phyloP scores from a whole-genome alignment of 441 rosid species.

The Arabidopsis lyrata region DNA sequence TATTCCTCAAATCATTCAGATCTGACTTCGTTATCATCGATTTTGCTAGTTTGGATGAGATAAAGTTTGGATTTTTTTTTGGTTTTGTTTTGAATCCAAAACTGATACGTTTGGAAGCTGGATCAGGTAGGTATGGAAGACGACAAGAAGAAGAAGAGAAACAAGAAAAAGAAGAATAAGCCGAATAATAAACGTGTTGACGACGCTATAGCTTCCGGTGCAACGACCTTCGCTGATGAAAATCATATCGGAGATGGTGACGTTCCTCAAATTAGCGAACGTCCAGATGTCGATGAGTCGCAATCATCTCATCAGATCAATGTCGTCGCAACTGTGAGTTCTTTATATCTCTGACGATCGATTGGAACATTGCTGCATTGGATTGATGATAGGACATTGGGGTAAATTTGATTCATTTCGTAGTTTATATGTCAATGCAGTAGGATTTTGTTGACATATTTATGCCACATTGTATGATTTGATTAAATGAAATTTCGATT shows the following conservation, averaged over 20 bases:
- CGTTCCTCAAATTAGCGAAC: slow-evolving; percentile 38
- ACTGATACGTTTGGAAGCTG: slow-evolving; percentile 22
- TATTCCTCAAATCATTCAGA: slow-evolving; percentile 21
- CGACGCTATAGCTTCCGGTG: slow-evolving; percentile 33
- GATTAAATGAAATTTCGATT: slow-evolving; percentile 4
- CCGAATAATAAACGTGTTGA: slow-evolving; percentile 49
- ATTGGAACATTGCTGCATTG: not conserved
- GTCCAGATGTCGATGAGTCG: slow-evolving; percentile 26
- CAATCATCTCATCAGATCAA: slow-evolving; percentile 43
- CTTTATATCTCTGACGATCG: slow-evolving; percentile 5
- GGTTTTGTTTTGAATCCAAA: not conserved
- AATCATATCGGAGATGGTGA: slow-evolving; percentile 40
- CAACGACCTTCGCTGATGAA: slow-evolving; percentile 30
- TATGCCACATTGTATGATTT: slow-evolving; percentile 13
- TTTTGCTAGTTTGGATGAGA: slow-evolving; percentile 16
- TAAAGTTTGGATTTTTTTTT: not conserved
- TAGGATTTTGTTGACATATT: slow-evolving; percentile 9
- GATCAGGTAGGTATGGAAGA: slow-evolving; percentile 54
- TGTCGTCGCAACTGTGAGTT: slow-evolving; percentile 53
- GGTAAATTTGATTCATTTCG: not conserved
- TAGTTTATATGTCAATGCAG: not conserved
- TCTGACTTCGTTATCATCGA: slow-evolving; percentile 26
- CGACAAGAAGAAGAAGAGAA: slow-evolving; percentile 65
- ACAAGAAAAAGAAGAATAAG: slow-evolving; percentile 66
- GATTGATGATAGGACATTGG: not conserved